Base-by-base conservation (phyloP, 1,139 yeast genomes). In the Kodamaea arcana region DNA sequence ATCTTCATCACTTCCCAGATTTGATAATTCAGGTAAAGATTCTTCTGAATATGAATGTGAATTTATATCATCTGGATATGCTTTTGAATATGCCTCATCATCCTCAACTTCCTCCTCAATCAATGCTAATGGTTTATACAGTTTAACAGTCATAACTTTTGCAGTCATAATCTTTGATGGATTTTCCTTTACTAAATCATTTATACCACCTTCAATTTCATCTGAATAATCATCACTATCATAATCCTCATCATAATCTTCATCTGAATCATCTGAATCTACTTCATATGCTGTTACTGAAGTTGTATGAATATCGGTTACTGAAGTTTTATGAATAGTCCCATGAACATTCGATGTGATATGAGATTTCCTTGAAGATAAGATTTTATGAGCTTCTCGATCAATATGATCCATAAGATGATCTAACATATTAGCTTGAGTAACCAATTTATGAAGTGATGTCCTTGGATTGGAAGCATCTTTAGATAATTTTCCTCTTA, bases 381-480 rank as follows among this genome's bases (percentile, higher is more conserved):
- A 6, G 44, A 62, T 49, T 41, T 56, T 61, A 31, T 54, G 54
- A 16, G 63, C 56, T 46, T 62, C 70, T 10, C 48, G 50, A 11
- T 60, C 46, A 24, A 69, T 66, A 42, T 58, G 59, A 48, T 78
- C 88, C 78, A 83, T 79, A 30, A 84, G 54, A 43, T 69, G 69
- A 51, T 84, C 94, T 40, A 84, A 67, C 65, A 84, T 62, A 56
- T 83, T 84, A 14, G 94, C 92, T 57, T 84, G 94, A 23, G 78
- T 72, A 3, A 84, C 90, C 31, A 84, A 66, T 31, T 69, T 61
- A 40, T 87, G 67, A 36, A 84, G 65, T 41, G 78, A 64, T 27
- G 81, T 75, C 45, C 80, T 83, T 7, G 75, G 72, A 42, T 72
- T 70, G 24, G 74, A 54, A 3, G 90, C 90, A 52, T 82, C 88